Percentiles rank a stretch among this genome's conserved stretches.
Conservation (phyloP, 805 yeast genomes). For the Lipomyces anomalus region DNA sequence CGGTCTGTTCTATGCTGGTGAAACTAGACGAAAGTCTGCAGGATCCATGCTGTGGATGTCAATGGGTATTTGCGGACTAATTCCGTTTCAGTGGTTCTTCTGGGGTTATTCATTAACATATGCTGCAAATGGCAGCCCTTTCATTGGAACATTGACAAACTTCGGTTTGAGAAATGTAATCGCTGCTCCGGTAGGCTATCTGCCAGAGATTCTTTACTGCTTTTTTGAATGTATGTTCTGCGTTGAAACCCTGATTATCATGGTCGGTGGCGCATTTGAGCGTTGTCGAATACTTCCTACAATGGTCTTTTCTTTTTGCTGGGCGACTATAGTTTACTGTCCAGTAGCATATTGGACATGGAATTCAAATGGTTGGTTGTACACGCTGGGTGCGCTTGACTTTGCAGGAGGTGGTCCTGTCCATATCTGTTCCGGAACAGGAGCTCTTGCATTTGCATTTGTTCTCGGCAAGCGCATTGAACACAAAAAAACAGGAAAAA, state of each 20-base stretch:
- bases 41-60: slow-evolving; percentile 90
- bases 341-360: slow-evolving; percentile 99
- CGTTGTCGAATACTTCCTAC: slow-evolving; percentile 96
- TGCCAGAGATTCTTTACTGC: slow-evolving; percentile 90
- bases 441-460: slow-evolving; percentile 90
- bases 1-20: slow-evolving; percentile 87
- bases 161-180: slow-evolving; percentile 76
- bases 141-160: slow-evolving; percentile 76
- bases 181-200: slow-evolving; percentile 62
- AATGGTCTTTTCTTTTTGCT: slow-evolving; percentile 88
- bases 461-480: slow-evolving; percentile 52
- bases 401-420: slow-evolving; percentile 99
- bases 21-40: slow-evolving; percentile 94
- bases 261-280: slow-evolving; percentile 98
- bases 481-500: too few relatives aligned
- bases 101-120: slow-evolving; percentile 95
- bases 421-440: slow-evolving; percentile 89
- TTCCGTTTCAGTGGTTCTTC: slow-evolving; percentile 94
- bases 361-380: slow-evolving; percentile 91
- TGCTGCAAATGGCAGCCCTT: slow-evolving; percentile 59
- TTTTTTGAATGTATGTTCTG: slow-evolving; percentile 98
- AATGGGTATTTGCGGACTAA: slow-evolving; percentile 75
- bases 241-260: slow-evolving; percentile 80
- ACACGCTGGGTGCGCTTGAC: slow-evolving; percentile 76
- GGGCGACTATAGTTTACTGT: slow-evolving; percentile 94